Base-by-base conservation (phyloP, 1,139 yeast genomes). In the Kazachstania sp. region DNA sequence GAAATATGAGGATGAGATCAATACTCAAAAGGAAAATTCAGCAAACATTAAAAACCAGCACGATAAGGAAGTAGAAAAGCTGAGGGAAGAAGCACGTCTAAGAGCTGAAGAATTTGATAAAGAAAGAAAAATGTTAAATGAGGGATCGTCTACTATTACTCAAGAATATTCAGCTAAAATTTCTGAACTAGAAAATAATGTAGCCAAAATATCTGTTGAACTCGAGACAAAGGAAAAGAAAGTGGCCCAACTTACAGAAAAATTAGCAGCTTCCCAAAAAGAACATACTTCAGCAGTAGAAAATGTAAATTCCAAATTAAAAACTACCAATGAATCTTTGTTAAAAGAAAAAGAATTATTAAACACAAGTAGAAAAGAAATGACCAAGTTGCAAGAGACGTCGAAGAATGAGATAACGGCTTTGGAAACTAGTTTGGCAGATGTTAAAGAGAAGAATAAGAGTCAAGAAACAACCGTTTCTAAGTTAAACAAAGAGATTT, bases 81-180 rank as follows among this genome's bases (percentile, higher is more conserved):
- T 46, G 9, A 34, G 39, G 6, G 31, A 53, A 12, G 45, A 50
- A n/a, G 45, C 51, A 13, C 41, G 52, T n/a, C 12, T 46, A 45
- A 7, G 28, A 49, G n/a, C 47, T 32, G 18, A 47, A 45, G 42
- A 44, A 28, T 36, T 50, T 20, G 53, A 50, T 49, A 69, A 66
- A 38, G 83, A 78, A 55, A 64, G 81, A 45, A 69, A 65, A 11
- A 63, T 74, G 59, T 56, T 75, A 18, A 72, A 70, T 50, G 73
- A 74, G 51, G 75, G 67, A 45, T 77, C 83, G 0, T 79, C 75
- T 45, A 67, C 76, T 2, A 66, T 73, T 0, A 67, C 74, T 6
- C 66, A 72, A 54, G 78, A 75, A 49, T 77, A 75, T 52, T 67
- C 75, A 7, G 75, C 72, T 39, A 75, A 71, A 54, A 71, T 75